phyloP scores from a whole-genome alignment of 257 asterid species.

The Voacanga thouarsii region DNA sequence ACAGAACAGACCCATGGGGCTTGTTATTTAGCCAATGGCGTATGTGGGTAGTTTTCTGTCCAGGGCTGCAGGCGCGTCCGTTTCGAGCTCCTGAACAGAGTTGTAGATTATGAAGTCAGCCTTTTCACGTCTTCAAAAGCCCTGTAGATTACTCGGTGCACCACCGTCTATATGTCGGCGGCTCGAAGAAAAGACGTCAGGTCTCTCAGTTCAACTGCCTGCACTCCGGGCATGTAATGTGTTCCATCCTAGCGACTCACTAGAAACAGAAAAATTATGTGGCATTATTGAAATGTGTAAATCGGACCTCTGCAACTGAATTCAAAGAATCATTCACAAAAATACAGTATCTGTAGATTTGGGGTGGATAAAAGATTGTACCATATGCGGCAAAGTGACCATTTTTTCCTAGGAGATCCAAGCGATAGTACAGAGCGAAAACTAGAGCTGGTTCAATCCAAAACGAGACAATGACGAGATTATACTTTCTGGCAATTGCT shows the following conservation, averaged over 20 bases:
- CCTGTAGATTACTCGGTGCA: slow-evolving; percentile 58
- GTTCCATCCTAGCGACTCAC: slow-evolving; percentile 48
- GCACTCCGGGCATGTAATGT: slow-evolving; percentile 68
- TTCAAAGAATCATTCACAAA: too few relatives aligned
- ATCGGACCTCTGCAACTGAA: too few relatives aligned
- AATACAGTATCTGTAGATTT: too few relatives aligned
- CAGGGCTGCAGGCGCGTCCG: slow-evolving; percentile 47
- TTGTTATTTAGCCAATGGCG: slow-evolving; percentile 56
- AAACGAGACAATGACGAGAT: slow-evolving; percentile 42
- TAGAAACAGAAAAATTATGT: slow-evolving; percentile 14
- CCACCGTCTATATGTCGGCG: slow-evolving; percentile 41
- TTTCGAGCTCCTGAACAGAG: slow-evolving; percentile 64
- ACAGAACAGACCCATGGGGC: slow-evolving; percentile 55
- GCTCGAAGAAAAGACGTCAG: slow-evolving; percentile 64
- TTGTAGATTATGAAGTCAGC: slow-evolving; percentile 66
- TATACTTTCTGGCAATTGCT: slow-evolving; percentile 36
- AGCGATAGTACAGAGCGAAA: slow-evolving; percentile 37
- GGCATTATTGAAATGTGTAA: too few relatives aligned
- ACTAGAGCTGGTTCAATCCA: slow-evolving; percentile 55
- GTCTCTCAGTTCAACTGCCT: slow-evolving; percentile 53
- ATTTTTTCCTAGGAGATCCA: slow-evolving; percentile 43
- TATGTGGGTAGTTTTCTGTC: slow-evolving; percentile 44
- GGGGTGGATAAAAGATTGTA: slow-evolving; percentile 10
- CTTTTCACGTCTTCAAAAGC: slow-evolving; percentile 48
- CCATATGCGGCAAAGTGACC: slow-evolving; percentile 59